Percentiles rank a stretch among this genome's conserved stretches.
Conservation (phyloP, 306 rosid genomes). For the Echinosophora koreensis region DNA sequence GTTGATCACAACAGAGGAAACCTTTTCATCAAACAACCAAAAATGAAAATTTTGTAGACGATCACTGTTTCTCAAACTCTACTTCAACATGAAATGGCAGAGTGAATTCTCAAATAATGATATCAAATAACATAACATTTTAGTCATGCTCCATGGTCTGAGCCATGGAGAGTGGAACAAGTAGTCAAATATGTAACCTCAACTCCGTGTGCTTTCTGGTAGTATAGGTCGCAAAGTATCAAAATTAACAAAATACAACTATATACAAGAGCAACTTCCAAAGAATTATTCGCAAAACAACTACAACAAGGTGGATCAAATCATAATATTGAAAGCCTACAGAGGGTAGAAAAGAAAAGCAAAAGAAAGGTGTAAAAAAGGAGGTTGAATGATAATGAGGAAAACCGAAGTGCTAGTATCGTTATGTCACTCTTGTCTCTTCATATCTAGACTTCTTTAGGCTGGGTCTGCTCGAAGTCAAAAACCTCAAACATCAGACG, state of each 20-base stretch:
- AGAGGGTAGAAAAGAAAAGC: neutral
- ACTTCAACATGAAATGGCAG: slow-evolving; percentile 2
- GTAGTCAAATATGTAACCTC: neutral
- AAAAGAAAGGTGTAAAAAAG: slow-evolving; percentile 16
- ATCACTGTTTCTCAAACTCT: neutral
- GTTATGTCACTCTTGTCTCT: slow-evolving; percentile 23
- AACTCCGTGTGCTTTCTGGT: neutral
- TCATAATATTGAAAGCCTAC: slow-evolving; percentile 24
- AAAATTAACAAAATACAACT: slow-evolving; percentile 38
- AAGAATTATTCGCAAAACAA: slow-evolving; percentile 35
- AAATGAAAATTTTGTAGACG: slow-evolving; percentile 5
- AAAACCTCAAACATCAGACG: slow-evolving; percentile 94
- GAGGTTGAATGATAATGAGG: neutral
- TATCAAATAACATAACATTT: neutral
- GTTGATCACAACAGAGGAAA: too few relatives aligned
- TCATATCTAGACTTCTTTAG: slow-evolving; percentile 71
- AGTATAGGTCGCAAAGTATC: slow-evolving; percentile 6
- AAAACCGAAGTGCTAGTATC: slow-evolving; percentile 28
- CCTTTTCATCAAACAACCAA: neutral
- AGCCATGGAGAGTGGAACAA: slow-evolving; percentile 22
- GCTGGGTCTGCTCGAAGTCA: slow-evolving; percentile 93
- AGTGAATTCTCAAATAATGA: neutral
- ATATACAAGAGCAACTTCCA: slow-evolving; percentile 42
- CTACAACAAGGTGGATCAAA: slow-evolving; percentile 36
- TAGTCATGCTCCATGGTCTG: slow-evolving; percentile 4